phyloP scores from a whole-genome alignment of 2,329 filamentous ascomycete species.

The Hypoxylon sp. region DNA sequence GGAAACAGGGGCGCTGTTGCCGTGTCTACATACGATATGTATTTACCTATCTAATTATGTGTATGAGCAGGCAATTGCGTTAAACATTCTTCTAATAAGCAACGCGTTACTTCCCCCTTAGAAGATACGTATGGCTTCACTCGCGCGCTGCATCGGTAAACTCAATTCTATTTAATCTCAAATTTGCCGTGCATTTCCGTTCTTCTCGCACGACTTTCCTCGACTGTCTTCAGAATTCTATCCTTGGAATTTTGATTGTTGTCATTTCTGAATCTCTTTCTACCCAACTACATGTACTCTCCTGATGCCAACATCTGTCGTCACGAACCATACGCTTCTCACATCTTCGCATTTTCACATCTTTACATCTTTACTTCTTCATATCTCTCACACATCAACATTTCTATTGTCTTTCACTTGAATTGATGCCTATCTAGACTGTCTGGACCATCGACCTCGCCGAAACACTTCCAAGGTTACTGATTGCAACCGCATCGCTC shows the following conservation, averaged over 20 bases:
- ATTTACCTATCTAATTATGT: not conserved
- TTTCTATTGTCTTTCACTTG: not conserved
- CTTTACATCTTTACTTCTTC: not conserved
- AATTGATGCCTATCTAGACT: not conserved
- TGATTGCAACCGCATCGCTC: not conserved
- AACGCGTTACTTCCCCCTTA: not conserved
- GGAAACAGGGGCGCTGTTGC: not conserved
- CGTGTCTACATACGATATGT: not conserved
- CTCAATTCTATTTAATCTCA: constrained; percentile 9
- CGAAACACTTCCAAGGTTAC: not conserved
- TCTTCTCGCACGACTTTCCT: not conserved
- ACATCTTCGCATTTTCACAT: no score
- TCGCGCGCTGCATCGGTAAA: not conserved
- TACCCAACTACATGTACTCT: not conserved
- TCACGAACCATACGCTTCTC: not conserved
- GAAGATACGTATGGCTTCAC: constrained; percentile 6
- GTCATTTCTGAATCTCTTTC: not conserved
- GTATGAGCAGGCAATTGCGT: constrained; percentile 2
- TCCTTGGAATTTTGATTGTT: not conserved
- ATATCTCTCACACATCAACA: not conserved
- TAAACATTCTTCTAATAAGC: not conserved
- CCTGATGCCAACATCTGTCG: not conserved
- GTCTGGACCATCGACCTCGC: not conserved
- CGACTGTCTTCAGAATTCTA: not conserved
- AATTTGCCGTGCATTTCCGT: not conserved